phyloP scores from a whole-genome alignment of 768 basidiomycete species.

The Lactifluus subvellereus region DNA sequence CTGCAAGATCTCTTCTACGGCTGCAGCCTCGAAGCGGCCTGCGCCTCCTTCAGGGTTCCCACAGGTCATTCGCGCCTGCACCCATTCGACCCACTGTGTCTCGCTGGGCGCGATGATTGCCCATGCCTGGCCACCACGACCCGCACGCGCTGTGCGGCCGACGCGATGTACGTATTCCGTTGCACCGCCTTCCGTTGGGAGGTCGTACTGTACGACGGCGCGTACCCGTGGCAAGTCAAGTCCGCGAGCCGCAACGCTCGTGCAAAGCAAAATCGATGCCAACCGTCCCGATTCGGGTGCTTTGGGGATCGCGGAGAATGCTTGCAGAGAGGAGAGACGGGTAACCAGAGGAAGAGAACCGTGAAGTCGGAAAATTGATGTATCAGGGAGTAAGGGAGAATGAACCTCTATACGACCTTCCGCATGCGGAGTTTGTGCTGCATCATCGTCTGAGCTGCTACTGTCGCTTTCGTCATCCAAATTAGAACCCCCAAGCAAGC shows the following conservation, averaged over 20 bases:
- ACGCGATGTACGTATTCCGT: slow-evolving; percentile 97
- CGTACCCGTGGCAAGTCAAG: slow-evolving; percentile 92
- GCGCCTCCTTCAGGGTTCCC: slow-evolving; percentile 33
- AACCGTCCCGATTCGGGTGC: slow-evolving; percentile 29
- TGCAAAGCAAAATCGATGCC: slow-evolving; percentile 83
- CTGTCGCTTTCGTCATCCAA: slow-evolving; percentile 11
- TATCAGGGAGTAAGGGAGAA: slow-evolving; percentile 75
- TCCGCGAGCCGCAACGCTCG: slow-evolving; percentile 97
- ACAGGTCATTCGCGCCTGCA: slow-evolving; percentile 73
- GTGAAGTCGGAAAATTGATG: slow-evolving; percentile 83
- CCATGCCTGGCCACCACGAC: slow-evolving; percentile 95
- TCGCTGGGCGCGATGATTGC: slow-evolving; percentile 86
- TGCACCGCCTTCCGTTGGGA: slow-evolving; percentile 94
- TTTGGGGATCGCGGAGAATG: slow-evolving; percentile 53
- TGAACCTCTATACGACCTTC: slow-evolving; percentile 46
- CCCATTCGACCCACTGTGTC: slow-evolving; percentile 85
- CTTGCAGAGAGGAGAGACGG: slow-evolving; percentile 76
- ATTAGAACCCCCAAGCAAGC: slow-evolving; percentile 48
- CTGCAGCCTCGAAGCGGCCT: slow-evolving; percentile 52
- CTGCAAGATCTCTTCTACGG: slow-evolving; percentile 64
- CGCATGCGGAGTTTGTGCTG: slow-evolving; percentile 19
- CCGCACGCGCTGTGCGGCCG: slow-evolving; percentile 94
- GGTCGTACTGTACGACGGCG: slow-evolving; percentile 92
- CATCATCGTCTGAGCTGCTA: slow-evolving; percentile 27
- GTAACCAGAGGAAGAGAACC: slow-evolving; percentile 81